A percentile compares a stretch with the other conserved stretches of the same genome.
Evolutionary conservation across 768 basidiomycete species (phyloP).

Genomic region (Boletus insuetus): DNA sequence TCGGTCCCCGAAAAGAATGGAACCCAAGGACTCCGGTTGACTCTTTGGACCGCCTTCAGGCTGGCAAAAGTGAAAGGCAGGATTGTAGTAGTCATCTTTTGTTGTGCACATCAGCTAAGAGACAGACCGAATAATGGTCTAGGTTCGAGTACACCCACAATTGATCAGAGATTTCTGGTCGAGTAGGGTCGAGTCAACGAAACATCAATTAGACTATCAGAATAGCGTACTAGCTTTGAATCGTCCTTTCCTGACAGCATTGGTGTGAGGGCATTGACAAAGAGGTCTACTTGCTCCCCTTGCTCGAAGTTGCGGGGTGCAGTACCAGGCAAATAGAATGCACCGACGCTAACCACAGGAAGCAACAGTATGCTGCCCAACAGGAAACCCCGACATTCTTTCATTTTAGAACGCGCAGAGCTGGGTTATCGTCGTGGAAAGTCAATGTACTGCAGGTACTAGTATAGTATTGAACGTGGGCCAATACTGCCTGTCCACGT

Average conservation of each 20-base stretch:
- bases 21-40: conserved; percentile 84
- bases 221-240: conserved; percentile 64
- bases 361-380: conserved; percentile 21
- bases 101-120: conserved; percentile 5
- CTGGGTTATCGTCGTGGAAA: background rate
- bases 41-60: conserved; percentile 70
- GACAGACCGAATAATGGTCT: background rate
- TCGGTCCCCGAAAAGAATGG: conserved; percentile 94
- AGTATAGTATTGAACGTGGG: too few species aligned
- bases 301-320: conserved; percentile 79
- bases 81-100: conserved; percentile 91
- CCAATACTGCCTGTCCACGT: too few species aligned
- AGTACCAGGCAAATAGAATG: conserved; percentile 91
- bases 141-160: conserved; percentile 42
- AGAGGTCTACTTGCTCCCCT: conserved; percentile 74
- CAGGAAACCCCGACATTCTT: conserved; percentile 8
- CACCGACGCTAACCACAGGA: conserved; percentile 31
- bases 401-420: conserved; percentile 19
- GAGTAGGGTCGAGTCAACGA: conserved; percentile 4
- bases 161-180: conserved; percentile 86
- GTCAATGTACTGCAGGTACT: too few species aligned
- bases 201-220: background rate
- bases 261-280: conserved; percentile 88
- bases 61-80: conserved; percentile 80
- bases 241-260: conserved; percentile 68